Conservation (phyloP, 345 rosid species). For the Turnera subulata region DNA sequence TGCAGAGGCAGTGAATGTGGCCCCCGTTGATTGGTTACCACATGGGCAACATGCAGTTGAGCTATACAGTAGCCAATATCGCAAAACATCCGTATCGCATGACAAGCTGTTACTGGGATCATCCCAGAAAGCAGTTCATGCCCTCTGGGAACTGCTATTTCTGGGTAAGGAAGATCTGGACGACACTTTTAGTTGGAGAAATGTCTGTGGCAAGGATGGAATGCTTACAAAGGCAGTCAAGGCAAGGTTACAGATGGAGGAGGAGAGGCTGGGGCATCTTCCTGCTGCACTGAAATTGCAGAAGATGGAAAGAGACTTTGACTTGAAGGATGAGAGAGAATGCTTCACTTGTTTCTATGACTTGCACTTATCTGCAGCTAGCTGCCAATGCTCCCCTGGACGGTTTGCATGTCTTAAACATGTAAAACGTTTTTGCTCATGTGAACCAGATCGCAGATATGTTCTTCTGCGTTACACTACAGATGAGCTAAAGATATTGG, state of each 20-base stretch:
- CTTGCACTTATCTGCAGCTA: conserved; percentile 73
- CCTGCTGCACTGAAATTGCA: conserved; percentile 35
- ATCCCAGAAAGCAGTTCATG: conserved; percentile 54
- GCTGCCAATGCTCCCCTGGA: conserved; percentile 84
- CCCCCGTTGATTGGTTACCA: conserved; percentile 94
- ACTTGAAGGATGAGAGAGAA: conserved; percentile 60
- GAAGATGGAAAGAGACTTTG: conserved; percentile 64
- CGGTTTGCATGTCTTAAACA: conserved; percentile 82
- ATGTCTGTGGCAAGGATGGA: conserved; percentile 81
- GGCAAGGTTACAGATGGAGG: conserved; percentile 80
- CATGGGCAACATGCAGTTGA: conserved; percentile 95
- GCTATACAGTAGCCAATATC: conserved; percentile 70
- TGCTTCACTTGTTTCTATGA: conserved; percentile 91
- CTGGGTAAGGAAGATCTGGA: conserved; percentile 52
- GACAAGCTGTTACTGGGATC: conserved; percentile 83
- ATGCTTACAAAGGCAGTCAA: conserved; percentile 69
- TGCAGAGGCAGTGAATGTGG: conserved; percentile 99
- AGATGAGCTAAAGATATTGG: conserved; percentile 52
- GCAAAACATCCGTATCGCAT: conserved; percentile 90
- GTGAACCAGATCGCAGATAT: conserved; percentile 51
- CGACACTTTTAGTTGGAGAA: conserved; percentile 66
- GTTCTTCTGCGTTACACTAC: conserved; percentile 58
- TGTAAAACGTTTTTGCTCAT: conserved; percentile 54
- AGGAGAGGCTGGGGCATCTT: conserved; percentile 55
- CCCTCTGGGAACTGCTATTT: conserved; percentile 55